Evolutionary conservation across 331 rosid species (phyloP).

Genomic region (Malus hybrid): DNA sequence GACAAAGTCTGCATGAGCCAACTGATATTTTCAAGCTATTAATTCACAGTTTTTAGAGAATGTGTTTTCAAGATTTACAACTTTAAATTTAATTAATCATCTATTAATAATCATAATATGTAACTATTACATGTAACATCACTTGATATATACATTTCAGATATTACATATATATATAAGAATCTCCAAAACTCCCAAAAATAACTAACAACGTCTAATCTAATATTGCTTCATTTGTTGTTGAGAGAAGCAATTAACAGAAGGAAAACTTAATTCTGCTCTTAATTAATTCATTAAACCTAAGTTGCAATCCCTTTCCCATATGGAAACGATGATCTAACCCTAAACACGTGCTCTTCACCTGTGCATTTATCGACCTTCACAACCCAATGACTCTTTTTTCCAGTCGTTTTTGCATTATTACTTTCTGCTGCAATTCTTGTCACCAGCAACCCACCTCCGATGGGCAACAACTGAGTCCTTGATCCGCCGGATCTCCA

Average conservation of each 20-base stretch:
- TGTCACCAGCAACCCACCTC: conserved; percentile 64
- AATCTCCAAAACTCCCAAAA: neutral
- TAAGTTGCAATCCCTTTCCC: conserved; percentile 30
- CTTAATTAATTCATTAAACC: neutral
- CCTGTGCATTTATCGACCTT: conserved; percentile 84
- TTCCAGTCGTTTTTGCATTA: conserved; percentile 2
- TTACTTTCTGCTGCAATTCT: conserved; percentile 9
- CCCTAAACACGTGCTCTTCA: conserved; percentile 89
- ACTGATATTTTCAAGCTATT: neutral
- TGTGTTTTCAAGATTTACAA: neutral
- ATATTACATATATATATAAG: neutral
- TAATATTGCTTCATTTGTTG: neutral
- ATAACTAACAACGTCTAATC: neutral
- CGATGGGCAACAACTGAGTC: conserved; percentile 69
- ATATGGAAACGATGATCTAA: conserved; percentile 37
- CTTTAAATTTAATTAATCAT: neutral
- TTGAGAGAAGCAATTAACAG: neutral
- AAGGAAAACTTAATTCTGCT: neutral
- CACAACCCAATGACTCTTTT: conserved; percentile 62
- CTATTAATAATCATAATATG: neutral
- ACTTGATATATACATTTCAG: neutral
- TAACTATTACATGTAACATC: neutral
- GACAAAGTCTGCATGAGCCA: neutral
- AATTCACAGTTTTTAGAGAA: neutral
- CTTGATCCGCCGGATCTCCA: conserved; percentile 30